phyloP scores from a whole-genome alignment of 2,329 filamentous ascomycete species.

The Aspergillus sp. region DNA sequence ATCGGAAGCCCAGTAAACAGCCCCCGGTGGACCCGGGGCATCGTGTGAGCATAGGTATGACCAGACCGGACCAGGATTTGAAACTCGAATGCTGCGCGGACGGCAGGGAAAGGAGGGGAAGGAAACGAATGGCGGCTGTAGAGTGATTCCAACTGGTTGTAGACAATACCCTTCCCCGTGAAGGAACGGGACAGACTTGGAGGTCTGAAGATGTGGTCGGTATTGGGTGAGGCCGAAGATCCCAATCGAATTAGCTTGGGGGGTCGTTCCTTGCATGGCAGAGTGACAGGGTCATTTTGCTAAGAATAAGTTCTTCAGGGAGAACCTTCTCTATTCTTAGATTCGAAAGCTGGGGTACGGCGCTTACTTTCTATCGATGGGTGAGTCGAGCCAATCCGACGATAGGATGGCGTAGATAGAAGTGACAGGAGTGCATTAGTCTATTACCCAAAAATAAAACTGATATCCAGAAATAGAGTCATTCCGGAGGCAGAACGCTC shows the following conservation, averaged over 20 bases:
- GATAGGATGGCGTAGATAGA: not conserved
- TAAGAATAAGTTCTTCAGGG: not conserved
- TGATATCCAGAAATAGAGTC: conserved; percentile 7
- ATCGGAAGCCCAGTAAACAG: too few species aligned
- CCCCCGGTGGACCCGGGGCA: too few species aligned
- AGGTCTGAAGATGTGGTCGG: not conserved
- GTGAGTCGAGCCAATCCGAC: not conserved
- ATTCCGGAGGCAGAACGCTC: not conserved
- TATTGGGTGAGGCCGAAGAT: not conserved
- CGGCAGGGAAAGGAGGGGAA: not conserved
- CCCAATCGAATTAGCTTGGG: not conserved
- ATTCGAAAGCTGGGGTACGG: too few species aligned
- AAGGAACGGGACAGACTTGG: not conserved
- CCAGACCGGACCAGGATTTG: too few species aligned
- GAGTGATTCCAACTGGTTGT: not conserved
- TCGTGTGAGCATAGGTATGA: too few species aligned
- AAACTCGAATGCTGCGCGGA: not conserved
- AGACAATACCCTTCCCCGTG: not conserved
- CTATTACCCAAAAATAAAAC: not conserved
- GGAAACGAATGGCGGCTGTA: not conserved
- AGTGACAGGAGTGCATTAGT: conserved; percentile 4
- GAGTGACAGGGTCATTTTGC: not conserved
- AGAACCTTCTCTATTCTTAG: not conserved
- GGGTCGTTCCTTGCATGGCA: not conserved
- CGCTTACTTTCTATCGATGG: too few species aligned